Evolutionary conservation across 1,139 yeast species (phyloP).

Genomic region (Saccharomyces hybrid): DNA sequence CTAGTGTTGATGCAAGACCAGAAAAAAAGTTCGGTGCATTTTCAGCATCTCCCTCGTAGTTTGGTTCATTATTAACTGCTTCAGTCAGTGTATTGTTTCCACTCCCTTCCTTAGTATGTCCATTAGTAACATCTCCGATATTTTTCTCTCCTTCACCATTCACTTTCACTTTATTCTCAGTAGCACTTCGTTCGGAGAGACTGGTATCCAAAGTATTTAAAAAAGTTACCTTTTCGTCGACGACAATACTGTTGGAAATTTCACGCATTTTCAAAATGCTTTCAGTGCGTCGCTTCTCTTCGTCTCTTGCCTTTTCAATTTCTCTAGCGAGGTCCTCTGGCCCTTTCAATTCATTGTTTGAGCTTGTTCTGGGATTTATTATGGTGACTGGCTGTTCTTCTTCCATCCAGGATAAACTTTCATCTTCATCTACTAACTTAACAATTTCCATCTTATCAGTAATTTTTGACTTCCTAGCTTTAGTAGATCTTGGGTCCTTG

Average conservation of each 20-base stretch:
- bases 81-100: neutral
- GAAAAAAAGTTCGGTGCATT: conserved; percentile 35
- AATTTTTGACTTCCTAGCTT: conserved; percentile 12
- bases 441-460: conserved; percentile 27
- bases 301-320: conserved; percentile 36
- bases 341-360: conserved; percentile 26
- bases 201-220: conserved; percentile 36
- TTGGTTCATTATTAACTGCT: neutral
- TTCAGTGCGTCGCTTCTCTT: conserved; percentile 25
- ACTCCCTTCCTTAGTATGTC: neutral
- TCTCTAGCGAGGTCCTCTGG: conserved; percentile 46
- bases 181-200: conserved; percentile 6
- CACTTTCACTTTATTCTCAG: conserved; percentile 8
- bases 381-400: conserved; percentile 36
- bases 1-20: conserved; percentile 54
- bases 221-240: conserved; percentile 57
- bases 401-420: conserved; percentile 36
- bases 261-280: conserved; percentile 14
- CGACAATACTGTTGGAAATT: conserved; percentile 34
- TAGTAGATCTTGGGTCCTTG: conserved; percentile 8
- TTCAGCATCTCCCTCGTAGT: conserved; percentile 2
- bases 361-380: conserved; percentile 32
- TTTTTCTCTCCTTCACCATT: conserved; percentile 6
- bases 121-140: conserved; percentile 1
- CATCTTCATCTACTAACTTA: conserved; percentile 34